Evolutionary conservation across 352 stramenopile genomes (phyloP), one percentile per base, ranked within the genome.

Genomic region (Globisporangium canariense): DNA sequence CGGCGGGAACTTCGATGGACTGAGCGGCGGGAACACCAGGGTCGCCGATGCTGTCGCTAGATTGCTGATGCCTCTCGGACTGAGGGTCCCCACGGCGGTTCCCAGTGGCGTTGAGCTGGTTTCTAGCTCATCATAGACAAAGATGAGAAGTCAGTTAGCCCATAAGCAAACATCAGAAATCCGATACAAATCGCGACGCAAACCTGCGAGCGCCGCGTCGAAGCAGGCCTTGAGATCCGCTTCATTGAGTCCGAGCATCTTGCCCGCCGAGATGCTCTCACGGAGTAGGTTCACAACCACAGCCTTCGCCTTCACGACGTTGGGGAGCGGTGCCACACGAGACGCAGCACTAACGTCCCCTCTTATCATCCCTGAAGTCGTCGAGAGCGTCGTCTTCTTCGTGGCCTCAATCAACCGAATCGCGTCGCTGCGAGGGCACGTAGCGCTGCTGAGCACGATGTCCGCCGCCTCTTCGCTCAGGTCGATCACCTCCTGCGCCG

Each of bases 391-490:
- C 34, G 49, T 28, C 64, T 78, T 81, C 66, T 86, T 86, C 41
- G 67, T 66, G 10, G 73, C 62, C 54, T 86, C 73, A 49, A 86
- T 77, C 4, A 86, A 58, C 0, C 78, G 78, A 43, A 86, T 79
- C 1, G 78, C 73, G 16, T 86, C 75, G 32, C 76, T 81, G 1
- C 75, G 71, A 16, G 78, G 75, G 43, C 69, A 82, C 11, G 71
- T 80, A 10, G 64, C 43, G 32, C 75, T 81, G 16, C 62, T 66
- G 5, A 86, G 68, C 9, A 83, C 59, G 1, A 81, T 67, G 22
- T 86, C 75, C 2, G 78, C 78, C 0, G 78, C 78, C 40, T 81
- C 71, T 64, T 82, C 73, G 8, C 78, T 76, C 32, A 86, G 58
- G 62, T 86, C 78, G n/a, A 86, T 67, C 7, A 75, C 60, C 18